A percentile compares a stretch with the other conserved stretches of the same genome.
phyloP scores from a whole-genome alignment of 1,284 basidiomycete genomes.

The Boletus semigastroideus region DNA sequence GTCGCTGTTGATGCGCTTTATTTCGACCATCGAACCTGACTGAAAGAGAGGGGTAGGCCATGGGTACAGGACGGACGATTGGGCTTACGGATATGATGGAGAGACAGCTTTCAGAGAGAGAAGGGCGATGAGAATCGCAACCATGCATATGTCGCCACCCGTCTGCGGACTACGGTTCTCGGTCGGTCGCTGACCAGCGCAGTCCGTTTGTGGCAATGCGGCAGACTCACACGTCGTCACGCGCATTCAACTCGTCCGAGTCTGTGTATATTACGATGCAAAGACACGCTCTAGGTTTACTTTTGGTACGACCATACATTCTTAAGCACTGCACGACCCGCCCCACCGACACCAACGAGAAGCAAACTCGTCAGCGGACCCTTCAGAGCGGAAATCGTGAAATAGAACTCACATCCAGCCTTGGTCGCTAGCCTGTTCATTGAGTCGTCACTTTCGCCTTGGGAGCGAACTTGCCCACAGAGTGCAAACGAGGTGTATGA shows the following conservation, averaged over 20 bases:
- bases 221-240: no score
- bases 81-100: constrained; percentile 44
- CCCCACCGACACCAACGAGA: constrained; percentile 4
- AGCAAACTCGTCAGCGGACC: constrained; percentile 3
- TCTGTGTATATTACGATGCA: constrained; percentile 20
- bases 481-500: constrained; percentile 94
- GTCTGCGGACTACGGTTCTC: constrained; percentile 12
- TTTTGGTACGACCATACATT: constrained; percentile 80
- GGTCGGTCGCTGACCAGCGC: constrained; percentile 7
- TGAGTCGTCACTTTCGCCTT: constrained; percentile 96
- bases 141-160: constrained; percentile 20
- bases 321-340: constrained; percentile 56
- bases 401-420: constrained; percentile 80
- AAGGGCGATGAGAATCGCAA: constrained; percentile 30
- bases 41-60: constrained; percentile 24
- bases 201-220: constrained; percentile 27
- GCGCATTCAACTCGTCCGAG: background rate
- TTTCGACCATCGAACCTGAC: constrained; percentile 79
- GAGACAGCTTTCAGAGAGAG: constrained; percentile 38
- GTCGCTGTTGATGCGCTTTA: constrained; percentile 46
- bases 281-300: constrained; percentile 37
- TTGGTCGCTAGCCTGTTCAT: constrained; percentile 96
- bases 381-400: constrained; percentile 1
- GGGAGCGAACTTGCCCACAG: constrained; percentile 90
- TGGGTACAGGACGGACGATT: background rate